Conservation (phyloP, 2,329 filamentous ascomycete genomes). For the Epichloe glyceriae region DNA sequence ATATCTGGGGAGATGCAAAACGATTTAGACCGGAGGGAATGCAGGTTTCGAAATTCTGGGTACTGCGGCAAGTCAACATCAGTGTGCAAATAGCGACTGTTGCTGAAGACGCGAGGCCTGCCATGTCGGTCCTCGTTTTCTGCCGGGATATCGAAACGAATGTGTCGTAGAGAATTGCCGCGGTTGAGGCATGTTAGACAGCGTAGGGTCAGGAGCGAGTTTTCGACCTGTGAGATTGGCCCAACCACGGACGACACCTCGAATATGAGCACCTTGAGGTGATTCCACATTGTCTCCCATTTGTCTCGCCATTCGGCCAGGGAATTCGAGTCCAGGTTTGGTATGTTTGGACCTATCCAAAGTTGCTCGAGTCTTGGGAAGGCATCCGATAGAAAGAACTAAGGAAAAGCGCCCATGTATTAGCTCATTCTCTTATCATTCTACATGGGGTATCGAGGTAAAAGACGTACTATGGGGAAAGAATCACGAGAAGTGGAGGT, state of each 20-base stretch:
- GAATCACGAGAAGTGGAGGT: constrained; percentile 4
- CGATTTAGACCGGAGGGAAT: constrained; percentile 16
- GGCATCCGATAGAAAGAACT: constrained; percentile 12
- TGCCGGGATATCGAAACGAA: constrained; percentile 20
- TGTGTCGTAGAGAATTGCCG: constrained; percentile 14
- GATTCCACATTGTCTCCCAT: constrained; percentile 15
- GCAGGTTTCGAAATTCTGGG: constrained; percentile 15
- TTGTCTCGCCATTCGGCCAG: constrained; percentile 6
- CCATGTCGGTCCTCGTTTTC: constrained; percentile 10
- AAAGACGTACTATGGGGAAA: constrained; percentile 3
- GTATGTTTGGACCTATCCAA: constrained; percentile 14
- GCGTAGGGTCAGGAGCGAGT: constrained; percentile 12
- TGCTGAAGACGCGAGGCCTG: background rate
- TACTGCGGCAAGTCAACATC: background rate
- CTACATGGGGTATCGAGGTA: no score
- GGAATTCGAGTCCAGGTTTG: constrained; percentile 10
- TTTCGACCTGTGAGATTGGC: constrained; percentile 10
- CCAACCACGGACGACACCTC: constrained; percentile 10
- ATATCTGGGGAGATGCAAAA: constrained; percentile 13
- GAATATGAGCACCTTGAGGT: constrained; percentile 17
- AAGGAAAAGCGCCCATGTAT: background rate
- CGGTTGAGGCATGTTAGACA: constrained; percentile 16
- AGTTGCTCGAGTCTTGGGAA: constrained; percentile 19
- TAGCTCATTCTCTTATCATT: background rate
- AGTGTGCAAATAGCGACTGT: background rate